Evolutionary conservation across 192 early-diverging fungal genomes (phyloP).

Genomic region (Backusella mclennaniae): DNA sequence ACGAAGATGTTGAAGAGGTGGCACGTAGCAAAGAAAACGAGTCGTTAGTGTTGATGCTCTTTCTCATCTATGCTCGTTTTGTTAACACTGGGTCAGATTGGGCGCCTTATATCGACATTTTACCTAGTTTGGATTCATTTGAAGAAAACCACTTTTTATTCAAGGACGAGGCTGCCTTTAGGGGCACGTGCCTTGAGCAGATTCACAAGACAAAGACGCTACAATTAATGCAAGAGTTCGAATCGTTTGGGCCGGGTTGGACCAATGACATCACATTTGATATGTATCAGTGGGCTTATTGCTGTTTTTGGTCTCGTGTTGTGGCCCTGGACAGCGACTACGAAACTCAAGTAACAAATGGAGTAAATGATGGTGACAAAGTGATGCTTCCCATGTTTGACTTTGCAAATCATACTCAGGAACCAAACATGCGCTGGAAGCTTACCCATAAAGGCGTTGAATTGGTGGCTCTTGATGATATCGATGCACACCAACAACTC

Average conservation of each 20-base stretch:
- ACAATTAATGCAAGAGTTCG: slow-evolving; percentile 48
- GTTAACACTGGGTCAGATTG: slow-evolving; percentile 27
- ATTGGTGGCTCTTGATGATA: slow-evolving; percentile 12
- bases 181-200: slow-evolving; percentile 51
- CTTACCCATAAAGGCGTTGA: slow-evolving; percentile 38
- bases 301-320: slow-evolving; percentile 68
- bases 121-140: slow-evolving; percentile 48
- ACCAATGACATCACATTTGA: slow-evolving; percentile 41
- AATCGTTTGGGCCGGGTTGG: slow-evolving; percentile 19
- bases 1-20: background rate
- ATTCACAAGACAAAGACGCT: slow-evolving; percentile 51
- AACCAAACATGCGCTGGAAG: slow-evolving; percentile 59
- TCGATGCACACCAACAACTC: slow-evolving; percentile 41
- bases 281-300: slow-evolving; percentile 64
- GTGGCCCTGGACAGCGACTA: slow-evolving; percentile 49
- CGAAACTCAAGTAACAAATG: background rate
- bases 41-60: slow-evolving; percentile 37
- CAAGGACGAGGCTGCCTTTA: slow-evolving; percentile 23
- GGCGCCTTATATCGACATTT: slow-evolving; percentile 52
- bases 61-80: slow-evolving; percentile 40
- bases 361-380: slow-evolving; percentile 33
- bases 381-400: slow-evolving; percentile 69
- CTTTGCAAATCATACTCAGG: slow-evolving; percentile 65
- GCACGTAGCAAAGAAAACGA: slow-evolving; percentile 19
- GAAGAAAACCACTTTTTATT: slow-evolving; percentile 42